Evolutionary conservation across 1,284 basidiomycete genomes (phyloP), one percentile per base, ranked within the genome.

Genomic region (Sanghuangporus sanghuang): DNA sequence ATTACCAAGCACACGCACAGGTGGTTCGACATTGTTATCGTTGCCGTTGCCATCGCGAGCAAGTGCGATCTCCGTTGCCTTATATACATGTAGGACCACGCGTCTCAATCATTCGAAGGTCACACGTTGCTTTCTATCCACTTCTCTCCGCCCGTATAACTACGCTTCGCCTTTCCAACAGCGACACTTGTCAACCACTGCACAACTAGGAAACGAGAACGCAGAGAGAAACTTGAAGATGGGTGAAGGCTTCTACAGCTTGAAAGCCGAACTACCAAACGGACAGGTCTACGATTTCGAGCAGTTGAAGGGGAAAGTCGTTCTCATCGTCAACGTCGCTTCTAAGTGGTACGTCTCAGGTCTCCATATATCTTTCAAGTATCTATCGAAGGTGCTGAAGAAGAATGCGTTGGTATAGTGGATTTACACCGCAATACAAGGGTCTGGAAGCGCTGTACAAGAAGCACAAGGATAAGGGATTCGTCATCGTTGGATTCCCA

Each of bases 391-490:
- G 1, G 2, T 54, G n/a, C 32, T 54, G 11, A 49, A 14, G 9
- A 21, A 18, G 21, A 32, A 32, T 32, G 27, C 1, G 9, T 9
- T 60, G 46, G 6, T 61, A 21, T 64, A 91, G 92, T 71, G 93
- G 93, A 38, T 93, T 95, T 71, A 94, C 93, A 6, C 89, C 91
- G 8, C 94, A 96, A 75, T 95, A 95, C 77, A 89, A 85, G 72
- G 92, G 86, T 67, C 83, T 97, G 21, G 92, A 97, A 76, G 79
- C 78, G 6, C 77, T 97, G 40, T 86, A 95, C 75, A 86, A 95
- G 68, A 93, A 94, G 75, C 89, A 95, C 79, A 87, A 89, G 69
- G 86, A 89, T 63, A 79, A 84, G 65, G 90, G 81, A 16, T 81
- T 96, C 61, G 79, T 87, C 64, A 85, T 96, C 69, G 80, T 96